Evolutionary conservation across 1,284 basidiomycete species (phyloP), one percentile per base, ranked within the genome.

Genomic region (Apiotrichum sp.): DNA sequence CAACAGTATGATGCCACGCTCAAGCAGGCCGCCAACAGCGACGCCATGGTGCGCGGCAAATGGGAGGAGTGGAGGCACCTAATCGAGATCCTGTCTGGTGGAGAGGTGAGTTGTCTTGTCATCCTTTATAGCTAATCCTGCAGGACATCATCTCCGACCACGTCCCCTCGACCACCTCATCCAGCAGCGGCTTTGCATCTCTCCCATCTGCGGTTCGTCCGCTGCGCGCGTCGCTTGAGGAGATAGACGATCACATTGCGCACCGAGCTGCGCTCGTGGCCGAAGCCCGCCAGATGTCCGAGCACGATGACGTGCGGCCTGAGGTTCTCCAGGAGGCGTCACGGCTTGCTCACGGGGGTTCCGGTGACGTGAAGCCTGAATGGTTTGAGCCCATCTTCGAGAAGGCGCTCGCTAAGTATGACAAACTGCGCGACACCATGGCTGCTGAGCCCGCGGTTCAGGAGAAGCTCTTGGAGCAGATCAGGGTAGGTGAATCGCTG

Each of bases 381-480:
- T 87, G 87, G 84, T 93, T 95, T 67, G 88, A 92, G 66, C 85
- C 86, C 58, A 78, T 89, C 13, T 83, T 88, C 34, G 87, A 93
- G 55, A 81, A 84, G 59, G 86, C 88, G 62, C 74, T 97, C 52
- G 79, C 79, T 1, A 93, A 93, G 75, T 96, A 90, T 63, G 86
- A 91, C 55, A 82, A 81, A 58, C 87, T 87, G 66, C 78, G 84
- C 16, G 74, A 79, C 44, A 84, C 85, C 54, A 78, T 97, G 55
- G 79, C 78, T 14, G 82, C 82, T 16, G 82, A 84, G 35, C 81
- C 78, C 48, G 71, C 75, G 56, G 82, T 81, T 63, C 91, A 95
- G 66, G 80, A 82, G 41, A 79, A 79, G 14, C 69, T 91, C 6
- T 74, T 96, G 11, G 79, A 82, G 11, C 78, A 81, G 39, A 84